A percentile compares a stretch with the other conserved stretches of the same genome.
These are phyloP conservation scores for Zancudomyces culisetae DNA, from an alignment of 371 early-diverging fungal species.

Conservation along the genomic window DNA sequence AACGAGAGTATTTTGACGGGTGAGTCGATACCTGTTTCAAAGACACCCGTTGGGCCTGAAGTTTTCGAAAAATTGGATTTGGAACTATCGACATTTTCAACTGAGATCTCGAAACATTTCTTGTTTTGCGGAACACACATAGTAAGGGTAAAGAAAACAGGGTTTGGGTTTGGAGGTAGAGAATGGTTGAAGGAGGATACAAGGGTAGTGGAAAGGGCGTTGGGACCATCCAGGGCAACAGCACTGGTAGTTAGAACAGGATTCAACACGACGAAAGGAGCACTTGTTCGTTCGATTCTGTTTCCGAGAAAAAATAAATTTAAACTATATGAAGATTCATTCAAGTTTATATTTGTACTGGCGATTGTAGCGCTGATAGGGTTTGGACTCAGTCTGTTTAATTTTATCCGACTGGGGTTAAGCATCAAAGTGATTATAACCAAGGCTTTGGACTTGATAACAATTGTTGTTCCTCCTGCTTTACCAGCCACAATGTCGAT, in stretches of 20 bases:
- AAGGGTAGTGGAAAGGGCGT: not conserved
- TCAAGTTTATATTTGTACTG: slow-evolving; percentile 84
- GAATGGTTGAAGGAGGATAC: slow-evolving; percentile 21
- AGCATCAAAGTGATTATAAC: slow-evolving; percentile 45
- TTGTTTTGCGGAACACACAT: slow-evolving; percentile 83
- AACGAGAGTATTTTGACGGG: slow-evolving; percentile 99
- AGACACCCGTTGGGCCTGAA: slow-evolving; percentile 26
- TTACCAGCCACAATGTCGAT: slow-evolving; percentile 93
- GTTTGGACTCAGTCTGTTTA: slow-evolving; percentile 62
- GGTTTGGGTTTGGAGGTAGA: slow-evolving; percentile 20
- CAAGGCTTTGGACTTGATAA: slow-evolving; percentile 81
- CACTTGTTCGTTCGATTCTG: slow-evolving; percentile 83
- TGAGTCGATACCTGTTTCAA: slow-evolving; percentile 52
- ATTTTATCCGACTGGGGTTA: slow-evolving; percentile 63
- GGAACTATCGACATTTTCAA: slow-evolving; percentile 38
- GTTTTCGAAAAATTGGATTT: slow-evolving; percentile 50
- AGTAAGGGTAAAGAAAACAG: slow-evolving; percentile 50
- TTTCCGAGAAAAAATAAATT: slow-evolving; percentile 88
- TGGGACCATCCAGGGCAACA: slow-evolving; percentile 31
- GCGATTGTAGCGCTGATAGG: slow-evolving; percentile 59
- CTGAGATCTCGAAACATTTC: slow-evolving; percentile 58
- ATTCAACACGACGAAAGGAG: slow-evolving; percentile 93
- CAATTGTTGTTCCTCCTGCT: slow-evolving; percentile 91
- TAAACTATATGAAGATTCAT: slow-evolving; percentile 88
- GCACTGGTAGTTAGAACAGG: slow-evolving; percentile 87